These are phyloP conservation scores for Amylocarpus encephaloides DNA, from an alignment of 2,329 filamentous ascomycete genomes.

Conservation along the genomic window DNA sequence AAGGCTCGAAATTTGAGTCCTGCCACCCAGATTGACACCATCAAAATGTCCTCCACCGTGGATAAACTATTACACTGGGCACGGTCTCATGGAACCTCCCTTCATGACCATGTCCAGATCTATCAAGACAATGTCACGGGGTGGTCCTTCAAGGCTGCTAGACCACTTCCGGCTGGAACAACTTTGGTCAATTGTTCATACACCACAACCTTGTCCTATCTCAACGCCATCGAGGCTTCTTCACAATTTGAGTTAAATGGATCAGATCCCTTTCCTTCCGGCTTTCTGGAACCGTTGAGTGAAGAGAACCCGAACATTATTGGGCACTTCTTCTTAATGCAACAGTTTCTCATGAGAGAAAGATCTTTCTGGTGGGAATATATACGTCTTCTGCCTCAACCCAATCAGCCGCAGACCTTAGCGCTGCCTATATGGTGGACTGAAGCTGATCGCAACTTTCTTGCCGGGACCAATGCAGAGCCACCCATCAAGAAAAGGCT, in stretches of 20 bases:
- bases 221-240: slow-evolving; percentile 44
- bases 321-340: slow-evolving; percentile 62
- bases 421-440: slow-evolving; percentile 59
- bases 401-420: slow-evolving; percentile 44
- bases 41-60: slow-evolving; percentile 17
- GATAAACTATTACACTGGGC: slow-evolving; percentile 44
- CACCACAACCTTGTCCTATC: slow-evolving; percentile 50
- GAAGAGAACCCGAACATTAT: slow-evolving; percentile 46
- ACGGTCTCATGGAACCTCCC: slow-evolving; percentile 37
- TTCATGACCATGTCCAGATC: slow-evolving; percentile 48
- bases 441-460: slow-evolving; percentile 49
- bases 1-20: not conserved
- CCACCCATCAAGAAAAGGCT: slow-evolving; percentile 22
- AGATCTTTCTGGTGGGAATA: slow-evolving; percentile 64
- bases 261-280: slow-evolving; percentile 38
- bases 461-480: slow-evolving; percentile 33
- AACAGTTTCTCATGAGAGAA: slow-evolving; percentile 54
- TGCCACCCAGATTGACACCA: not conserved
- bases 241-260: slow-evolving; percentile 22
- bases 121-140: slow-evolving; percentile 45
- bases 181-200: slow-evolving; percentile 47
- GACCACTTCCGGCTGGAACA: slow-evolving; percentile 15
- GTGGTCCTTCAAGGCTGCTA: slow-evolving; percentile 41
- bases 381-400: slow-evolving; percentile 58
- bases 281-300: slow-evolving; percentile 44